Conservation (phyloP, 495 filamentous ascomycete species). For the Podospora australis region DNA sequence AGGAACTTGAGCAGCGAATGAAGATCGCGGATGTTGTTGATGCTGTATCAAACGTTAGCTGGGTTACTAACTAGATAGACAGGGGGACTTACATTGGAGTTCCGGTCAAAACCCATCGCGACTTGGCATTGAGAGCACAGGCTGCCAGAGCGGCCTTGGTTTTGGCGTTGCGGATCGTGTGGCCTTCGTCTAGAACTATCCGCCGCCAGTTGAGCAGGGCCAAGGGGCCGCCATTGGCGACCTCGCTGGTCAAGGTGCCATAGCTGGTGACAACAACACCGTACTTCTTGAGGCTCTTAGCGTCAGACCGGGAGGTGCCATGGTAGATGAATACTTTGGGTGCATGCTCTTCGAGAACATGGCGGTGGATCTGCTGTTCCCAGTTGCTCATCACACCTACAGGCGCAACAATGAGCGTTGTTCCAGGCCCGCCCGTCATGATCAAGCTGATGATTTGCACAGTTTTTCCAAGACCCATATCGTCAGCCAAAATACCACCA, state of each 20-base stretch:
- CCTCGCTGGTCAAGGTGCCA: slow-evolving; percentile 48
- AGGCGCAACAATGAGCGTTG: slow-evolving; percentile 77
- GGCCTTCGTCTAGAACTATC: slow-evolving; percentile 82
- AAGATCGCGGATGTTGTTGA: slow-evolving; percentile 76
- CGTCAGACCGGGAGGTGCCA: slow-evolving; percentile 48
- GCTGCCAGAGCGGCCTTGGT: slow-evolving; percentile 67
- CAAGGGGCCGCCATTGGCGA: slow-evolving; percentile 37
- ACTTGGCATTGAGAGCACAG: slow-evolving; percentile 57
- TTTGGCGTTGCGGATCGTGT: slow-evolving; percentile 72
- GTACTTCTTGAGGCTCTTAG: slow-evolving; percentile 50
- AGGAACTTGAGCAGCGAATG: slow-evolving; percentile 78
- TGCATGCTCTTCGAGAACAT: slow-evolving; percentile 53
- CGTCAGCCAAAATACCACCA: slow-evolving; percentile 84
- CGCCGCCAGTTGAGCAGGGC: slow-evolving; percentile 71
- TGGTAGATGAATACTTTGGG: slow-evolving; percentile 73
- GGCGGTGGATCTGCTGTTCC: slow-evolving; percentile 71
- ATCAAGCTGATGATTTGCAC: slow-evolving; percentile 82
- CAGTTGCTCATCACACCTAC: slow-evolving; percentile 92
- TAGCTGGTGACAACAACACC: slow-evolving; percentile 86
- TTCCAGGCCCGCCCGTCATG: slow-evolving; percentile 50
- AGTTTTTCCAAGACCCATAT: slow-evolving; percentile 95
- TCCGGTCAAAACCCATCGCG: slow-evolving; percentile 78
- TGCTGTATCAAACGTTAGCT: slow-evolving; percentile 23
- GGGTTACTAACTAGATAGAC: not conserved
- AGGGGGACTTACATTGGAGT: slow-evolving; percentile 56